Base-by-base conservation (phyloP, 2,329 filamentous ascomycete genomes). In the Talaromyces marneffei region DNA sequence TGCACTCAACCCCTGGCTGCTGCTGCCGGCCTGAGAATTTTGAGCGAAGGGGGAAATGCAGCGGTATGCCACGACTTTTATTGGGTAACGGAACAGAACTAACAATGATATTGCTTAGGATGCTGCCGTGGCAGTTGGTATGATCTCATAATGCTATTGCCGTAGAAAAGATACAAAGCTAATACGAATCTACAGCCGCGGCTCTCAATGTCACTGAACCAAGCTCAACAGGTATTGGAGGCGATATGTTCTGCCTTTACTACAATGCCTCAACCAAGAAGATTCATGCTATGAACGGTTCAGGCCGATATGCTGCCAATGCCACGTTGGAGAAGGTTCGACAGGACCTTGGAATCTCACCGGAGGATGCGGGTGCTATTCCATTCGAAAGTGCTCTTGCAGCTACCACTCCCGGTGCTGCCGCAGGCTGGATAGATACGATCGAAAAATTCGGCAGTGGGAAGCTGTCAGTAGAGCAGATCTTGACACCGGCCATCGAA, bases 161-260 rank as follows among this genome's bases (percentile, higher is more conserved):
- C n/a, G 20, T 63, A 59, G 25, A 39, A 57, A 40, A 23, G 9
- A 6, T 33, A 12, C 16, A 20, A 42, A 48, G 20, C 61, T 54
- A 68, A 65, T 6, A 8, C 2, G 48, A 56, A 31, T 20, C 27
- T 59, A 57, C 48, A 91, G 93, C 94, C 48, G 94, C 94, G 33
- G 92, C 87, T 4, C 81, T 99, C 61, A 97, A 97, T 76, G 85
- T 97, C 71, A 96, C 93, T 0, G 94, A 99, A 72, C 94, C 94
- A 7, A 87, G 87, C 62, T 94, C 90, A 5, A 97, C 94, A 0
- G 94, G 94, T 42, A 97, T 99, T 63, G 94, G 94, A 61, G 94
- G 94, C 65, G 94, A 99, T 77, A 92, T 96, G 87, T 99, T 97
- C 78, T 92, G 92, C 74, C 85, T 97, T 37, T 97, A 86, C 81